Evolutionary conservation across 1,284 basidiomycete genomes (phyloP).

Genomic region (Inonotus hispidus): DNA sequence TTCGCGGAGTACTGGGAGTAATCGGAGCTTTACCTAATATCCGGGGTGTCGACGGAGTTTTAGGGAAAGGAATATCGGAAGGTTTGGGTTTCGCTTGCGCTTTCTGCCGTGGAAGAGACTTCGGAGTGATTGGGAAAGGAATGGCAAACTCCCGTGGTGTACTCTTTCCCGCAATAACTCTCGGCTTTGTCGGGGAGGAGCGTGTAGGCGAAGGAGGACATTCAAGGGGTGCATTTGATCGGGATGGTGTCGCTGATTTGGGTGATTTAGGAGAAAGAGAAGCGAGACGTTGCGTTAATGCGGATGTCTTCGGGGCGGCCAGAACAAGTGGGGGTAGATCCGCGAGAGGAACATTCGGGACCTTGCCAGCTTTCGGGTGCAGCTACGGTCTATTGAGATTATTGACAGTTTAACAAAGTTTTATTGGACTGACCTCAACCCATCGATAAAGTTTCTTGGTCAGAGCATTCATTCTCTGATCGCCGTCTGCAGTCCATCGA

Average conservation of each 20-base stretch:
- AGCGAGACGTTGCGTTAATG: slow-evolving; percentile 61
- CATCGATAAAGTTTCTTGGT: slow-evolving; percentile 55
- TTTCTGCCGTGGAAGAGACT: slow-evolving; percentile 13
- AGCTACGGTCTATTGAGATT: slow-evolving; percentile 37
- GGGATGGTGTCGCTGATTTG: slow-evolving; percentile 21
- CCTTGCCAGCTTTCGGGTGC: slow-evolving; percentile 35
- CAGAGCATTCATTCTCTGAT: slow-evolving; percentile 53
- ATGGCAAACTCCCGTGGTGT: slow-evolving; percentile 22
- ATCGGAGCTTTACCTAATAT: slow-evolving; percentile 28
- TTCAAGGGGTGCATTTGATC: slow-evolving; percentile 36
- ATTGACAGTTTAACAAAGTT: not conserved
- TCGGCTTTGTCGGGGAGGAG: slow-evolving; percentile 28
- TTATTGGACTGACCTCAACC: slow-evolving; percentile 44
- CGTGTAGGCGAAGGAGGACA: slow-evolving; percentile 43
- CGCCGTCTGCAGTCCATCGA: slow-evolving; percentile 69
- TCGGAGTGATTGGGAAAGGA: slow-evolving; percentile 38
- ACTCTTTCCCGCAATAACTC: slow-evolving; percentile 25
- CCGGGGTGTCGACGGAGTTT: slow-evolving; percentile 31
- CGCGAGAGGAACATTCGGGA: slow-evolving; percentile 61
- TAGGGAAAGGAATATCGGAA: slow-evolving; percentile 44
- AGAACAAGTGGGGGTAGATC: slow-evolving; percentile 53
- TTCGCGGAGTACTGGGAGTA: slow-evolving; percentile 46
- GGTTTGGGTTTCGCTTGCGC: slow-evolving; percentile 6
- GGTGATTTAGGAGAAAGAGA: slow-evolving; percentile 61
- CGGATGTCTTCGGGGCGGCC: slow-evolving; percentile 48